Evolutionary conservation across 306 rosid species (phyloP), one percentile per base, ranked within the genome.

Genomic region (Adenanthera pavonina): DNA sequence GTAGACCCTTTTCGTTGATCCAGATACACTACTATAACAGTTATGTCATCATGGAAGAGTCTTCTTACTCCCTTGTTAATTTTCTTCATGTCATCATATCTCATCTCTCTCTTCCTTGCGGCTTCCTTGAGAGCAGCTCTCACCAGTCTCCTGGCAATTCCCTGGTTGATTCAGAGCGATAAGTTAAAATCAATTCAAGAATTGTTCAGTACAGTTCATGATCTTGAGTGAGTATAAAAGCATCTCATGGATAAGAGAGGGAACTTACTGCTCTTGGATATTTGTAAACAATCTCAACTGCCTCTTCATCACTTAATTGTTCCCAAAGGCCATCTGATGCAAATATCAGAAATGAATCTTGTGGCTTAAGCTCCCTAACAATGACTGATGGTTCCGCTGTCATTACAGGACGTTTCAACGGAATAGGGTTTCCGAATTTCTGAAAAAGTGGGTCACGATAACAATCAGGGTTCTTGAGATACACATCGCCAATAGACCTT

Each of bases 301-400:
- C 99, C 51, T 85, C 88, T 46, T 93, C 91, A 72, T 95, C 99
- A 36, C 89, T 95, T 74, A 95, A 80, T 82, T 93, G 99, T 86
- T 95, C 99, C 99, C 99, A 95, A 33, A 95, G 97, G 80, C 99
- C 99, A 80, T 95, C 99, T 10, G 99, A 95, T 80, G 99, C 98
- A 80, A 95, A 95, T 81, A 95, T 93, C 80, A 95, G 85, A 90
- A 95, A 95, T 67, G 89, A 78, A 84, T 95, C 99, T 78, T 92
- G 91, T 4, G 97, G 84, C 43, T 83, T 88, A 46, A 93, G 90
- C 79, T 92, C 87, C 84, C 94, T 91, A 33, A 73, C 82, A 36
- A 92, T 79, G 77, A 95, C 59, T 3, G 99, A 93, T n/a, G 99
- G 99, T 66, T 93, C 97, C 7, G 99, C 98, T 13, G 98, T 92